Evolutionary conservation across 768 basidiomycete species (phyloP).

Genomic region (Psilocybe subaeruginosa): DNA sequence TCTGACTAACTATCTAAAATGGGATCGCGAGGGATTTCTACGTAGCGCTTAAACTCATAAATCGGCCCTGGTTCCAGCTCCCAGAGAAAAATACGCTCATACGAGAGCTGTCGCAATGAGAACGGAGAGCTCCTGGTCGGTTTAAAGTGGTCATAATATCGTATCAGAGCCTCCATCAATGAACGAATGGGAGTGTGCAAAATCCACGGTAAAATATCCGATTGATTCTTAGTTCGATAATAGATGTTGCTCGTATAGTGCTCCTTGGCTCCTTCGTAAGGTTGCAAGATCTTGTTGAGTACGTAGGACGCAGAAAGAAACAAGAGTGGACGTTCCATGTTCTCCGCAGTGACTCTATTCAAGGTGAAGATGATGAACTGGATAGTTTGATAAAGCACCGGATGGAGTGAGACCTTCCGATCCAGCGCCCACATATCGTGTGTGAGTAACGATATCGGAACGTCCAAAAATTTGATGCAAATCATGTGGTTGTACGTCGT

Average conservation of each 20-base stretch:
- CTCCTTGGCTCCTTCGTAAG: background rate
- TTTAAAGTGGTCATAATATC: background rate
- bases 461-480: background rate
- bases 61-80: background rate
- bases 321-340: background rate
- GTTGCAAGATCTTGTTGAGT: background rate
- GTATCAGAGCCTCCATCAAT: background rate
- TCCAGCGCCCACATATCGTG: background rate
- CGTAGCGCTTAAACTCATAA: background rate
- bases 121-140: background rate
- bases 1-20: background rate
- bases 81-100: slow-evolving; percentile 4
- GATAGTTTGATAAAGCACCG: background rate
- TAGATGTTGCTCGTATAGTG: background rate
- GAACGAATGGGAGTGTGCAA: background rate
- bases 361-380: background rate
- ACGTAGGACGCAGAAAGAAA: background rate
- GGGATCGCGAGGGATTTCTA: background rate
- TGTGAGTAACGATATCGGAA: background rate
- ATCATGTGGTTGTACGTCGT: slow-evolving; percentile 6
- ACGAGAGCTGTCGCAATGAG: background rate
- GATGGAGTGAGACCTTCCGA: background rate
- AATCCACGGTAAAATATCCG: background rate
- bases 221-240: background rate
- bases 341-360: background rate